Evolutionary conservation across 2,329 filamentous ascomycete species (phyloP).

Genomic region (Aspergillus hiratsukae): DNA sequence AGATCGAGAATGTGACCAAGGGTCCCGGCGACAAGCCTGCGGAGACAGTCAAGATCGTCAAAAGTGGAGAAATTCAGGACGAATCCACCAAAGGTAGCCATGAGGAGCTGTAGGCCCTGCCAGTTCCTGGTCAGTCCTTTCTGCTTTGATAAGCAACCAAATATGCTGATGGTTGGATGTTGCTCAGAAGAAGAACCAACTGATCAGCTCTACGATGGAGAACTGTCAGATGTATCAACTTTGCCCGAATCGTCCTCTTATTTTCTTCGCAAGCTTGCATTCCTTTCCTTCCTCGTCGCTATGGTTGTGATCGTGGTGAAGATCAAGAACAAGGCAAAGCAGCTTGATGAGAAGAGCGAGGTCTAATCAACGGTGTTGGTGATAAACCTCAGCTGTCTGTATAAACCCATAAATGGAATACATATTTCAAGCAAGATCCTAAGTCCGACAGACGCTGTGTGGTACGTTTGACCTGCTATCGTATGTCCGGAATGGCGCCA

Average conservation of each 20-base stretch:
- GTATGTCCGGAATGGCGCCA: neutral
- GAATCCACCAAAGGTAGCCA: conserved; percentile 57
- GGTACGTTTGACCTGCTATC: neutral
- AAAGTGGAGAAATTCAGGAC: conserved; percentile 56
- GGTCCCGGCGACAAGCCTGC: conserved; percentile 53
- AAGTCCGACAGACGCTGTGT: neutral
- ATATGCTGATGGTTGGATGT: conserved; percentile 32
- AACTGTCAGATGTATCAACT: conserved; percentile 8
- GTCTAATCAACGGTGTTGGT: conserved; percentile 4
- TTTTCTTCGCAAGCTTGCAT: conserved; percentile 9
- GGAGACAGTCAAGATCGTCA: conserved; percentile 59
- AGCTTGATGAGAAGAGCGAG: conserved; percentile 13
- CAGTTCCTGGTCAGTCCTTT: conserved; percentile 21
- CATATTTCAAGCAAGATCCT: neutral
- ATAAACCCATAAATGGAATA: neutral
- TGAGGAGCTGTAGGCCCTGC: conserved; percentile 57
- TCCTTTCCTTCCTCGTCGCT: conserved; percentile 16
- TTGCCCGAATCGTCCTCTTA: conserved; percentile 7
- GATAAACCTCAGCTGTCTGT: neutral
- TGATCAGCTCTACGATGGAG: conserved; percentile 3
- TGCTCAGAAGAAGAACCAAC: conserved; percentile 15
- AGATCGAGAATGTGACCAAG: conserved; percentile 61
- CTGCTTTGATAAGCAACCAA: conserved; percentile 18
- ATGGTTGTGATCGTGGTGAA: conserved; percentile 14
- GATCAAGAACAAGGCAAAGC: conserved; percentile 7